Evolutionary conservation across 2,329 filamentous ascomycete genomes (phyloP), one percentile per base, ranked within the genome.

Genomic region (Fusarium lateritium): DNA sequence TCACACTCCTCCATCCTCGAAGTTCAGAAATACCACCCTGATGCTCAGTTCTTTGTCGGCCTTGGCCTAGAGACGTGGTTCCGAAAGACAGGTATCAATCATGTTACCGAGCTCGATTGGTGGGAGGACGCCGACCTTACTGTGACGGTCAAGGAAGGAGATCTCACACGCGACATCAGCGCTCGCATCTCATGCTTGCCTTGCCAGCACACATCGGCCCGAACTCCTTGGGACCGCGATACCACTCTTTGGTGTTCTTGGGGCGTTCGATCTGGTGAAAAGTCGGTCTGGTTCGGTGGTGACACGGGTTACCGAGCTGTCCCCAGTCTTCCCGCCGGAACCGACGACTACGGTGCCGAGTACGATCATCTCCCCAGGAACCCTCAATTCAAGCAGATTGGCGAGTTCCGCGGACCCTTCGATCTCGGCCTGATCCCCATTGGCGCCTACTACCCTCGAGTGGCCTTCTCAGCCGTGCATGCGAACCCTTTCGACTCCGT

Each of bases 391-490:
- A 87, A 88, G 66, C 86, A 97, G 78, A 94, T 98, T 66, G 95
- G 95, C 65, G 81, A 89, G 17, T 85, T 91, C 53, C 86, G 93
- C 34, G 94, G 95, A 0, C 93, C 94, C 1, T 97, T 98, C 74
- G 94, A 98, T 77, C 86, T 98, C 8, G 95, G 95, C 1, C 82
- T 98, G 56, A 96, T 98, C 69, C 95, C 95, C 39, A 98, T 98
- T 71, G 95, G 95, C 54, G 95, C 94, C 3, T 98, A 98, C 79
- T 84, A 88, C 62, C 92, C 92, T 1, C 85, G 92, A 24, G 80
- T 78, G 58, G 78, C 96, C 66, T 94, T 96, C 84, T 94, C 90
- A 46, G 83, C 89, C 21, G 90, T 97, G 86, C 95, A 98, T 78
- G 91, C 92, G 9, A 92, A 97, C 77, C 95, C 95, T 0, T 90